Base-by-base conservation (phyloP, 192 early-diverging fungal species). In the Backusella sp. region DNA sequence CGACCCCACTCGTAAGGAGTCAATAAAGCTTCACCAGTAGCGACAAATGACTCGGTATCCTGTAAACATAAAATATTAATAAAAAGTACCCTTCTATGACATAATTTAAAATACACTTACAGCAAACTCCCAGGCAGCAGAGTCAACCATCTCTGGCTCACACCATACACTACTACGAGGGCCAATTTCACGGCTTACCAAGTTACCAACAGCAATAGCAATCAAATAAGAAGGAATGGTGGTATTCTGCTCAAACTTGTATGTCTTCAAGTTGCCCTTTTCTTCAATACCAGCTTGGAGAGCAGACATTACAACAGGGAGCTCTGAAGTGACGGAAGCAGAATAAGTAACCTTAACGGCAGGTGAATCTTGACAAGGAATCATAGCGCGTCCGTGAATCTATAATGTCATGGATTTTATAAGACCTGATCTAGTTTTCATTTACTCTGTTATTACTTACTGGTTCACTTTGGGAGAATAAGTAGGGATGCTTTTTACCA, bases 381-480 rank as follows among this genome's bases (percentile, higher is more conserved):
- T 77, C 72, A 99, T 78, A 56, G 92, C 92, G 62, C 98, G 92
- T 11, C 96, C 98, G 73, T 98, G 96, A 76, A 99, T 98, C 39
- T 89, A 80, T 68, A 77, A 3, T 32, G 6, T 21, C 9, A n/a
- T n/a, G 35, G 3, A 12, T 72, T 19, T 52, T n/a, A 28, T 8
- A 1, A 14, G 9, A 49, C 26, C 53, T n/a, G 4, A 0, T 30
- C n/a, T 12, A 4, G 34, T 7, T 21, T 35, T 23, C 3, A 46
- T 23, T 44, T 35, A 6, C 34, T 34, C 8, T 11, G 36, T n/a
- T 66, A 30, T 9, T 41, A 66, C 77, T 79, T 83, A 85, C 84
- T 28, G 89, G 90, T 84, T 99, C 94, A 86, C 98, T 97, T 83
- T 99, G 98, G 46, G 96, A 95, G 82, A 99, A 99, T 53, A 99